phyloP scores from a whole-genome alignment of 768 basidiomycete species.

The Krasilnikovozyma curviuscula region DNA sequence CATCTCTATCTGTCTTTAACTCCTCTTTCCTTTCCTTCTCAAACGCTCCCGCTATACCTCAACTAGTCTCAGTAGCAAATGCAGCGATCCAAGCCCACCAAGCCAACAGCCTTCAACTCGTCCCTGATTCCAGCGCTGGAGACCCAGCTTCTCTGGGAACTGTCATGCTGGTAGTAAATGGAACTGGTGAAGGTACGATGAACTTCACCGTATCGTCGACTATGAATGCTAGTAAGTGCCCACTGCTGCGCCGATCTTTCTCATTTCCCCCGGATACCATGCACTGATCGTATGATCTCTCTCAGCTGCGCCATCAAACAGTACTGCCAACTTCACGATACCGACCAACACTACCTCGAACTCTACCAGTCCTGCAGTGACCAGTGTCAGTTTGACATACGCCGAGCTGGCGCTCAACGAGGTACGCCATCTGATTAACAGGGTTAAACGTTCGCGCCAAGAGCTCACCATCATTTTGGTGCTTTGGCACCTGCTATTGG shows the following conservation, averaged over 20 bases:
- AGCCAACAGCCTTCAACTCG: conserved; percentile 31
- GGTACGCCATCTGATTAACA: too few relatives aligned
- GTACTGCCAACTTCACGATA: background rate
- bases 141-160: conserved; percentile 41
- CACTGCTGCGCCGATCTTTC: background rate
- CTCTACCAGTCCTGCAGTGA: background rate
- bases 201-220: background rate
- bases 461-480: background rate
- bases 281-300: background rate
- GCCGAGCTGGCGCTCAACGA: too few relatives aligned
- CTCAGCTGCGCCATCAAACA: background rate
- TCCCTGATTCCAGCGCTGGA: conserved; percentile 41
- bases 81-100: conserved; percentile 22
- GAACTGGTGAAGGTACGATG: background rate
- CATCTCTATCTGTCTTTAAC: conserved; percentile 33
- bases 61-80: conserved; percentile 16
- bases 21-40: conserved; percentile 28
- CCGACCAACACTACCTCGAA: too few relatives aligned
- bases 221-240: background rate
- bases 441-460: too few relatives aligned
- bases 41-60: conserved; percentile 15
- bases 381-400: background rate
- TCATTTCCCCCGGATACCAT: background rate
- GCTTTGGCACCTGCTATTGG: background rate
- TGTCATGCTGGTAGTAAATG: background rate